A percentile compares a stretch with the other conserved stretches of the same genome.
Conservation (phyloP, 345 rosid species). For the Populus davidiana region DNA sequence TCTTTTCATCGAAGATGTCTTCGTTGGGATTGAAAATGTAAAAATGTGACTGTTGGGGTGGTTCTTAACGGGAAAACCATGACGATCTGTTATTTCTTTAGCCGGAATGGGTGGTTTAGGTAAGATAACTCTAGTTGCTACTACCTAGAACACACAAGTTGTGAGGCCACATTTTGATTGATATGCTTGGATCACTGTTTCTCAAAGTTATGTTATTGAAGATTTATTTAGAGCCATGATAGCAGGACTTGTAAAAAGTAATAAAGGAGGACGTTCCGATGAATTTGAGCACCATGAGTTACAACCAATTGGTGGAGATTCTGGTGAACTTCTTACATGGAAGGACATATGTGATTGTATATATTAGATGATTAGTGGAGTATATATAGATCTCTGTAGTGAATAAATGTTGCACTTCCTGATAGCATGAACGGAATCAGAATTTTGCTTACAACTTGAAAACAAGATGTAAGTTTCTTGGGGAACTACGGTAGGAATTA, state of each 20-base stretch:
- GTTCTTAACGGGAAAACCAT: conserved; percentile 23
- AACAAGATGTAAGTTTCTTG: conserved; percentile 3
- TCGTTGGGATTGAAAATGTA: conserved; percentile 4
- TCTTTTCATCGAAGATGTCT: conserved; percentile 30
- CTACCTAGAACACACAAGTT: conserved; percentile 23
- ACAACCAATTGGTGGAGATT: conserved; percentile 29
- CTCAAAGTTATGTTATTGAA: conserved; percentile 28
- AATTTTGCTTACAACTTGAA: conserved; percentile 33
- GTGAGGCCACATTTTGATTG: conserved; percentile 29
- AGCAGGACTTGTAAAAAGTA: not conserved
- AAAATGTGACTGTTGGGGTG: not conserved
- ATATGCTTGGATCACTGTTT: conserved; percentile 38
- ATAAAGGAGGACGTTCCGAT: not conserved
- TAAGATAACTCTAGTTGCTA: conserved; percentile 33
- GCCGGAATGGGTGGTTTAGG: conserved; percentile 41
- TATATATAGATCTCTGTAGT: conserved; percentile 21
- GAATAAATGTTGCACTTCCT: conserved; percentile 33
- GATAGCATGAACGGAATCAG: conserved; percentile 29
- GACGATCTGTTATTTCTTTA: conserved; percentile 15
- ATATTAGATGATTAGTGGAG: conserved; percentile 31
- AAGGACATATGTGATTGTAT: conserved; percentile 30
- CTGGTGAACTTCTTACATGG: conserved; percentile 28
- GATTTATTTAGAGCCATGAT: conserved; percentile 26
- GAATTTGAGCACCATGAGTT: conserved; percentile 24
- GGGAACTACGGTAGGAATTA: too few species aligned